Conservation (phyloP, 2,329 filamentous ascomycete genomes). For the Penicillium sclerotiorum region DNA sequence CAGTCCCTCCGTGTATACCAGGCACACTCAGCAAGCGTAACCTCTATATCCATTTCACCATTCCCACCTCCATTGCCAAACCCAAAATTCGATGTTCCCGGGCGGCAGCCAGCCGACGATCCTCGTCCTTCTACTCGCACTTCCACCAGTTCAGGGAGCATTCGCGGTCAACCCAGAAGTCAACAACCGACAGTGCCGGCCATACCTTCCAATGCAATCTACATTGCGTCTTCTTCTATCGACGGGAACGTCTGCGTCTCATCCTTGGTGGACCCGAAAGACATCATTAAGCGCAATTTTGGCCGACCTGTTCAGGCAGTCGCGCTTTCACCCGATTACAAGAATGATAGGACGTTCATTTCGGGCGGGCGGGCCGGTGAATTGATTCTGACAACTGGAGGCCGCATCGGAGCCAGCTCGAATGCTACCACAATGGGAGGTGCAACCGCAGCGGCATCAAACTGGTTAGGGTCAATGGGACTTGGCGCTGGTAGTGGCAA, state of each 20-base stretch:
- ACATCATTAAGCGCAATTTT: slow-evolving; percentile 91
- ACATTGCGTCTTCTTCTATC: slow-evolving; percentile 90
- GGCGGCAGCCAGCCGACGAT: slow-evolving; percentile 36
- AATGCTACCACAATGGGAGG: slow-evolving; percentile 80
- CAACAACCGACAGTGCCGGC: slow-evolving; percentile 58
- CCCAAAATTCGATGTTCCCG: slow-evolving; percentile 40
- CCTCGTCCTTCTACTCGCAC: slow-evolving; percentile 23
- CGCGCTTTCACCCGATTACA: slow-evolving; percentile 92
- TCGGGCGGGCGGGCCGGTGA: slow-evolving; percentile 89
- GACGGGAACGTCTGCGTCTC: slow-evolving; percentile 95
- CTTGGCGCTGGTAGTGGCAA: slow-evolving; percentile 76
- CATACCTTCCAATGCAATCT: slow-evolving; percentile 85
- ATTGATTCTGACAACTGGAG: slow-evolving; percentile 82
- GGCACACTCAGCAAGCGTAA: slow-evolving; percentile 89
- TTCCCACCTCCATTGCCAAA: slow-evolving; percentile 65
- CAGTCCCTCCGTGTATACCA: slow-evolving; percentile 83
- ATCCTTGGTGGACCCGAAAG: slow-evolving; percentile 81
- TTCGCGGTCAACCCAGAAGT: slow-evolving; percentile 31
- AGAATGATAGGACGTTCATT: slow-evolving; percentile 81
- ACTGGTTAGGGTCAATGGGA: slow-evolving; percentile 89
- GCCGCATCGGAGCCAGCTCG: slow-evolving; percentile 72
- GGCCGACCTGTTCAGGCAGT: slow-evolving; percentile 89
- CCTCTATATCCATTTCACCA: slow-evolving; percentile 86
- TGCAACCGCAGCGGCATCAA: slow-evolving; percentile 78
- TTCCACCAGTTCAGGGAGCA: slow-evolving; percentile 33